These are phyloP conservation scores for Aurifilum marmelostoma DNA, from an alignment of 2,329 filamentous ascomycete species.

Conservation along the genomic window DNA sequence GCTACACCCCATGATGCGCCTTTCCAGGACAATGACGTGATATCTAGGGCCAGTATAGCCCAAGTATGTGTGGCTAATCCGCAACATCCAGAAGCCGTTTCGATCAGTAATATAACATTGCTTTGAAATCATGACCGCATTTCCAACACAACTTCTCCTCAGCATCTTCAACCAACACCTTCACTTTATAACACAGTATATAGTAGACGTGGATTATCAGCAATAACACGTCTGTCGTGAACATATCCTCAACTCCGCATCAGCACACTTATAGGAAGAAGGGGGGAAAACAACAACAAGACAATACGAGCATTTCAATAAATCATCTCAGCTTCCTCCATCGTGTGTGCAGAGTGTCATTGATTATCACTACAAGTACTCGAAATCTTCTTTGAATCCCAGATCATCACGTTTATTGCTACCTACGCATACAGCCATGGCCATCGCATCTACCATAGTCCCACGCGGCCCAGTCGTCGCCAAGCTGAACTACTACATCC, in stretches of 20 bases:
- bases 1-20: not conserved
- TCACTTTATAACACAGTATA: conserved; percentile 1
- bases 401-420: not conserved
- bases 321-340: not conserved
- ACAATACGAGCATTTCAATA: not conserved
- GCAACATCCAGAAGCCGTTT: not conserved
- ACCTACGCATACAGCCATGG: conserved; percentile 34
- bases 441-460: conserved; percentile 42
- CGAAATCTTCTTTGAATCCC: not conserved
- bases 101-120: not conserved
- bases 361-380: not conserved
- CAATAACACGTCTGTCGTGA: not conserved
- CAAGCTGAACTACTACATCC: conserved; percentile 66
- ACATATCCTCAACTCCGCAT: not conserved
- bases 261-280: not conserved
- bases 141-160: no score
- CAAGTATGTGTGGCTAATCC: not conserved
- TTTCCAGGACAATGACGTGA: conserved; percentile 13
- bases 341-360: not conserved
- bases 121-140: conserved; percentile 20
- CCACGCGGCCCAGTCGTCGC: conserved; percentile 65
- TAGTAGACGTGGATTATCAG: not conserved
- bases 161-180: not conserved
- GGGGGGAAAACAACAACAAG: not conserved
- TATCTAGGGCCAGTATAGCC: not conserved